These are phyloP conservation scores for Centrapalus pauciflorus DNA, from an alignment of 129 eudicot species.

Conservation along the genomic window DNA sequence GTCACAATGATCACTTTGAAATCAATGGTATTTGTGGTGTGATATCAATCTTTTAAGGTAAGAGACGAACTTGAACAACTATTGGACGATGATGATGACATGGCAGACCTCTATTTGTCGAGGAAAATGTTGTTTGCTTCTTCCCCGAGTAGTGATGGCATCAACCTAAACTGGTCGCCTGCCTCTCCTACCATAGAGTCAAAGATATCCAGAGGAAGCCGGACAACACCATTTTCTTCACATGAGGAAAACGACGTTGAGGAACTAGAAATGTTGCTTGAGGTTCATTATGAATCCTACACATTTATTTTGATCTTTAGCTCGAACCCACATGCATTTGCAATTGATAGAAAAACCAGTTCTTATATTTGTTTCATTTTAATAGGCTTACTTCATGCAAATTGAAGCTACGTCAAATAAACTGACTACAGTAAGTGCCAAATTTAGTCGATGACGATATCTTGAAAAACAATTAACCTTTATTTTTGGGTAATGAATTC, in stretches of 20 bases:
- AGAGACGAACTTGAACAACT: conserved; percentile 88
- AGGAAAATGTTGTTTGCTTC: conserved; percentile 46
- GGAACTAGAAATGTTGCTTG: conserved; percentile 89
- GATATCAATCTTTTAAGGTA: conserved; percentile 35
- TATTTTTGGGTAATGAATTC: background rate
- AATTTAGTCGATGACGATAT: background rate
- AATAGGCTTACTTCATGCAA: conserved; percentile 82
- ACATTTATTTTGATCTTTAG: background rate
- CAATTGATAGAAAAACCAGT: background rate
- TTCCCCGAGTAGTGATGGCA: conserved; percentile 38
- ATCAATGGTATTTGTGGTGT: background rate
- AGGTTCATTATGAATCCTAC: conserved; percentile 36
- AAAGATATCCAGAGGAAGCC: conserved; percentile 55
- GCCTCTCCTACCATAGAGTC: conserved; percentile 52
- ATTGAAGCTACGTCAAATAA: conserved; percentile 75
- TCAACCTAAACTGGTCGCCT: conserved; percentile 42
- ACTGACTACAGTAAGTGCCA: conserved; percentile 50
- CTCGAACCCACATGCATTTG: background rate
- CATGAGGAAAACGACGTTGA: conserved; percentile 64
- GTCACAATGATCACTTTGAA: too few relatives aligned
- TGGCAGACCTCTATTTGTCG: conserved; percentile 76
- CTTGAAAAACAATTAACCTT: background rate
- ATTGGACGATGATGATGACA: conserved; percentile 80
- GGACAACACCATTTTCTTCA: conserved; percentile 37
- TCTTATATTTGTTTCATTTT: conserved; percentile 5